Evolutionary conservation across 768 basidiomycete genomes (phyloP).

Genomic region (Lactarius akahatsu): DNA sequence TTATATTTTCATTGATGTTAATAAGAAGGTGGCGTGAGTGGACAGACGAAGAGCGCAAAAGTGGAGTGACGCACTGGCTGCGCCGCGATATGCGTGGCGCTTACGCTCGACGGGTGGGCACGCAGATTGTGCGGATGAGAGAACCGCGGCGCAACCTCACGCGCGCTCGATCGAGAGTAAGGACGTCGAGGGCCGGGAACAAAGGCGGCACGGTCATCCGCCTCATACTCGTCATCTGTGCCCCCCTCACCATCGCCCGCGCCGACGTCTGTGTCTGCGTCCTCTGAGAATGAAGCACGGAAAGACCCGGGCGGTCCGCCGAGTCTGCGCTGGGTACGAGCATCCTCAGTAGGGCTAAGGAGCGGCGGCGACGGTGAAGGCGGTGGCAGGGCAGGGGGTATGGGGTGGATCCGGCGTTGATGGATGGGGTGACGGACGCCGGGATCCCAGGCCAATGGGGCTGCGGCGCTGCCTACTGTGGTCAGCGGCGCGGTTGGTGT

Average conservation of each 20-base stretch:
- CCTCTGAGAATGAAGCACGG: neutral
- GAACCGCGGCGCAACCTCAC: conserved; percentile 5
- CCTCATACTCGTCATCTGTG: neutral
- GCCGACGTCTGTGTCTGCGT: neutral
- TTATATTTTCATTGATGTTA: neutral
- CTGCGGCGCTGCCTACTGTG: neutral
- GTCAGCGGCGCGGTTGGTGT: neutral
- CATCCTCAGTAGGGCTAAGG: neutral
- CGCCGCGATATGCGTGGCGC: conserved; percentile 9
- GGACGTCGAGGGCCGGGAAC: conserved; percentile 5
- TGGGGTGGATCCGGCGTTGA: neutral
- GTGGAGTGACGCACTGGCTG: conserved; percentile 21
- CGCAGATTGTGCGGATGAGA: conserved; percentile 17
- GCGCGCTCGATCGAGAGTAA: neutral
- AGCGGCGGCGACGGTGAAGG: neutral
- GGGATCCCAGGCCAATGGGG: conserved; percentile 15
- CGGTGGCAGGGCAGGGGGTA: neutral
- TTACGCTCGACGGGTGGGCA: neutral
- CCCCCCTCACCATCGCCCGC: neutral
- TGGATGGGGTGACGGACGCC: neutral
- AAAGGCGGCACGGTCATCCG: conserved; percentile 1
- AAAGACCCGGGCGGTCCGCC: neutral
- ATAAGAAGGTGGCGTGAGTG: neutral
- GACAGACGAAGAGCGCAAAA: neutral
- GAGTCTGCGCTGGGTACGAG: conserved; percentile 8